These are phyloP conservation scores for Aspergillus olivimuriae DNA, from an alignment of 495 filamentous ascomycete genomes.

Conservation along the genomic window DNA sequence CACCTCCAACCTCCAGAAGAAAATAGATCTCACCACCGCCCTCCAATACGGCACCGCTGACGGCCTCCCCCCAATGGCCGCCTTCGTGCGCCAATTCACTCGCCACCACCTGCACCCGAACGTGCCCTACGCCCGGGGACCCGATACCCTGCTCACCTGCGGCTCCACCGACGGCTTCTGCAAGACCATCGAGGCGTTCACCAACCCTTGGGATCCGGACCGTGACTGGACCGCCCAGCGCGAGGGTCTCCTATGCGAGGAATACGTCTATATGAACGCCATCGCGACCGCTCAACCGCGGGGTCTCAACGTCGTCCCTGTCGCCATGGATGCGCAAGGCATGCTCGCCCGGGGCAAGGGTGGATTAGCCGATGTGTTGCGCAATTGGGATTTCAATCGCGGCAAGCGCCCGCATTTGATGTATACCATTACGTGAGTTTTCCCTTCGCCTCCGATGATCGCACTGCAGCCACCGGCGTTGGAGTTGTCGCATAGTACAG, in stretches of 20 bases:
- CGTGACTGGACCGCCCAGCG: conserved; percentile 58
- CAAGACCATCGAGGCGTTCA: conserved; percentile 68
- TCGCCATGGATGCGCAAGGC: conserved; percentile 71
- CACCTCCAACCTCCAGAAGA: conserved; percentile 46
- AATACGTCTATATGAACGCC: conserved; percentile 72
- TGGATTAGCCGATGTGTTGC: conserved; percentile 69
- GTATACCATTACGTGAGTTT: conserved; percentile 82
- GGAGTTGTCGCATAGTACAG: too few relatives aligned
- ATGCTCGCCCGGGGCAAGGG: conserved; percentile 63
- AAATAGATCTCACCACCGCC: conserved; percentile 74
- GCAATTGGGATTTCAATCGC: conserved; percentile 69
- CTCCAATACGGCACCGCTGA: conserved; percentile 79
- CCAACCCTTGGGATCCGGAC: conserved; percentile 64
- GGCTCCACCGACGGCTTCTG: conserved; percentile 79
- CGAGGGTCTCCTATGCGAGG: conserved; percentile 68
- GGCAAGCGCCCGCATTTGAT: conserved; percentile 76
- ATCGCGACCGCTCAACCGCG: conserved; percentile 58
- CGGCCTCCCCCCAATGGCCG: conserved; percentile 68
- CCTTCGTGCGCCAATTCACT: conserved; percentile 72
- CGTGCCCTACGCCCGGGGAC: conserved; percentile 69
- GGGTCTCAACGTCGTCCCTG: conserved; percentile 63
- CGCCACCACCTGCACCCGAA: conserved; percentile 71
- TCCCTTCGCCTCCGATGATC: too few relatives aligned
- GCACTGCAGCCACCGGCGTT: too few relatives aligned
- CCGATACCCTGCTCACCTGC: conserved; percentile 69